Evolutionary conservation across 2,329 filamentous ascomycete species (phyloP).

Genomic region (Hirsutella thompsonii): DNA sequence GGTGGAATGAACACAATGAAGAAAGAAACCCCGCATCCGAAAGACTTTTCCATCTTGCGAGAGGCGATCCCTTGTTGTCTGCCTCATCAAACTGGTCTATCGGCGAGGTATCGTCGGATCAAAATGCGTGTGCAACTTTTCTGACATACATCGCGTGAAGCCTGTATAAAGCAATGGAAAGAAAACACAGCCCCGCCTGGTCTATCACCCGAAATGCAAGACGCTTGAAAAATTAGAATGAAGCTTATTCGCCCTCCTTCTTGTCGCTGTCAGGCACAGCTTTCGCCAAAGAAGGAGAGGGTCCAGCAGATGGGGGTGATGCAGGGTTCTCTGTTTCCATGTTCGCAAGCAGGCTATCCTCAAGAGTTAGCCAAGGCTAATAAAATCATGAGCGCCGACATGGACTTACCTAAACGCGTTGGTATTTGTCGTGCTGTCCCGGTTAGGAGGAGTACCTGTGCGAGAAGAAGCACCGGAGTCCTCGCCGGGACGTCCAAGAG

Average conservation of each 20-base stretch:
- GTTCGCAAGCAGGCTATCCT: constrained; percentile 40
- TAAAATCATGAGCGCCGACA: neutral
- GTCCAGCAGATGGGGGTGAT: constrained; percentile 57
- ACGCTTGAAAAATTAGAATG: constrained; percentile 20
- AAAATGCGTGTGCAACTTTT: constrained; percentile 32
- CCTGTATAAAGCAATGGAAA: constrained; percentile 29
- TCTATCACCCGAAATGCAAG: constrained; percentile 40
- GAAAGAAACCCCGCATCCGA: constrained; percentile 5
- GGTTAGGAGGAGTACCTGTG: constrained; percentile 71
- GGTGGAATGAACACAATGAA: constrained; percentile 7
- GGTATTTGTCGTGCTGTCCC: constrained; percentile 48
- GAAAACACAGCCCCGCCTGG: constrained; percentile 27
- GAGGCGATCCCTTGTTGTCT: constrained; percentile 12
- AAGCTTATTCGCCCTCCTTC: constrained; percentile 32
- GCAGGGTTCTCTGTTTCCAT: constrained; percentile 51
- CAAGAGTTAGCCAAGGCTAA: constrained; percentile 1
- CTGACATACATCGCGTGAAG: constrained; percentile 30
- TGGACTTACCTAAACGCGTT: constrained; percentile 84
- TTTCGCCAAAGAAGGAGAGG: constrained; percentile 54
- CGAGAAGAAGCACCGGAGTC: constrained; percentile 82
- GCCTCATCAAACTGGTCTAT: constrained; percentile 27
- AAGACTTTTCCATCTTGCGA: constrained; percentile 12
- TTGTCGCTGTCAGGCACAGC: constrained; percentile 43
- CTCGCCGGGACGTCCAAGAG: constrained; percentile 61
- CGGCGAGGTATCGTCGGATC: constrained; percentile 36